Evolutionary conservation across 179 eudicot species (phyloP).

Genomic region (Silene noctiflora): DNA sequence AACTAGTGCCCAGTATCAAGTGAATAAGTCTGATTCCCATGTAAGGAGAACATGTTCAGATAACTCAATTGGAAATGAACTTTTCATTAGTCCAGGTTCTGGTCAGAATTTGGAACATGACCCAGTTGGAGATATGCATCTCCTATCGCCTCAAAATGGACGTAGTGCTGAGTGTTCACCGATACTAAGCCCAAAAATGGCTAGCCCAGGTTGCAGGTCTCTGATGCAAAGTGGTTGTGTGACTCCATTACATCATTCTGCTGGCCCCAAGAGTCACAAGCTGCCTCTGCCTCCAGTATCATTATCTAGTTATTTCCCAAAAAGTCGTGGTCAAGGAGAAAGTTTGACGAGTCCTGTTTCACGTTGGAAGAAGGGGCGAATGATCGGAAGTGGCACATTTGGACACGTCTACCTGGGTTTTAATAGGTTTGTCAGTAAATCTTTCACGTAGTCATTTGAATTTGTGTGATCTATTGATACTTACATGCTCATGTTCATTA

Average conservation of each 20-base stretch:
- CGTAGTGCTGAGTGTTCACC: conserved; percentile 86
- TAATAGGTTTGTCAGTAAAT: conserved; percentile 51
- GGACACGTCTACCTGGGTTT: conserved; percentile 95
- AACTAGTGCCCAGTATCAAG: conserved; percentile 59
- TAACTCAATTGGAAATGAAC: conserved; percentile 71
- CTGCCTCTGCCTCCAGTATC: conserved; percentile 66
- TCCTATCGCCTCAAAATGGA: conserved; percentile 86
- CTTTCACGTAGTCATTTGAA: not conserved
- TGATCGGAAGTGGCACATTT: conserved; percentile 92
- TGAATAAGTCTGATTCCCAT: conserved; percentile 49
- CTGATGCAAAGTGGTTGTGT: conserved; percentile 86
- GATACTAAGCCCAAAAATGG: conserved; percentile 82
- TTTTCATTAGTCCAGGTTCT: conserved; percentile 87
- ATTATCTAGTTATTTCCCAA: conserved; percentile 70
- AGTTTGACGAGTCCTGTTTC: conserved; percentile 70
- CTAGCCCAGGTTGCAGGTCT: conserved; percentile 86
- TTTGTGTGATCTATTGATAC: not conserved
- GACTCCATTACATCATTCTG: conserved; percentile 83
- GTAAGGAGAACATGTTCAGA: conserved; percentile 66
- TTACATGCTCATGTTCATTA: not conserved
- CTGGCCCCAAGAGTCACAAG: conserved; percentile 65
- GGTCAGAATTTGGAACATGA: conserved; percentile 84
- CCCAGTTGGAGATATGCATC: conserved; percentile 77
- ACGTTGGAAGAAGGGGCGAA: conserved; percentile 85
- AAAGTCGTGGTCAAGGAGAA: conserved; percentile 76